Percentiles rank a stretch among this genome's conserved stretches.
Evolutionary conservation across 352 stramenopile species (phyloP).

Genomic region (Pythium apleroticum): DNA sequence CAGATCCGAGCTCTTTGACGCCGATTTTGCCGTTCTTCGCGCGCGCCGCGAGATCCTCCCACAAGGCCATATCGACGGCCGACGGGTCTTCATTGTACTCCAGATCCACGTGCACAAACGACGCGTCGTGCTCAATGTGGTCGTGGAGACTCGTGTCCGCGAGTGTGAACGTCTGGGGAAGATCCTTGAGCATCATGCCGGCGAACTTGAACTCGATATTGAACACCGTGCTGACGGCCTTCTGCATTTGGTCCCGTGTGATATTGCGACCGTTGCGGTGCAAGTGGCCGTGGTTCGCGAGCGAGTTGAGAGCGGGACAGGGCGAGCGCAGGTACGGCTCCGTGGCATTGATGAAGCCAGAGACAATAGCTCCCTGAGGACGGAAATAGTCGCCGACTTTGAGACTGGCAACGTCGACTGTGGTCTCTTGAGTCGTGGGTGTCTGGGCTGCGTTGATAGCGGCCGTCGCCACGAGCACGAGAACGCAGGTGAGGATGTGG

Average conservation of each 20-base stretch:
- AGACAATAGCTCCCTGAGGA: not conserved
- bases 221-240: not conserved
- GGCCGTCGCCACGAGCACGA: not conserved
- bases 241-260: not conserved
- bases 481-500: not conserved
- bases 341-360: constrained; percentile 1
- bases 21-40: not conserved
- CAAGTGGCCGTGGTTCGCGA: constrained; percentile 10
- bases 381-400: constrained; percentile 13
- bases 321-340: not conserved
- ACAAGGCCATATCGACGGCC: constrained; percentile 26
- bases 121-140: constrained; percentile 37
- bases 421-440: not conserved
- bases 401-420: not conserved
- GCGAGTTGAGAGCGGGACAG: not conserved
- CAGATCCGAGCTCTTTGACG: not conserved
- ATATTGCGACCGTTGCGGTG: constrained; percentile 5
- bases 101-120: constrained; percentile 33
- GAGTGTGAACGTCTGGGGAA: not conserved
- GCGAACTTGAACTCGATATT: not conserved
- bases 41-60: constrained; percentile 24
- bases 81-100: constrained; percentile 37
- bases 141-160: constrained; percentile 23
- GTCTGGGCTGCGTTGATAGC: not conserved
- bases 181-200: not conserved